Conservation (phyloP, 1,139 yeast genomes). For the Hemisphaericaspora xylanilytica region DNA sequence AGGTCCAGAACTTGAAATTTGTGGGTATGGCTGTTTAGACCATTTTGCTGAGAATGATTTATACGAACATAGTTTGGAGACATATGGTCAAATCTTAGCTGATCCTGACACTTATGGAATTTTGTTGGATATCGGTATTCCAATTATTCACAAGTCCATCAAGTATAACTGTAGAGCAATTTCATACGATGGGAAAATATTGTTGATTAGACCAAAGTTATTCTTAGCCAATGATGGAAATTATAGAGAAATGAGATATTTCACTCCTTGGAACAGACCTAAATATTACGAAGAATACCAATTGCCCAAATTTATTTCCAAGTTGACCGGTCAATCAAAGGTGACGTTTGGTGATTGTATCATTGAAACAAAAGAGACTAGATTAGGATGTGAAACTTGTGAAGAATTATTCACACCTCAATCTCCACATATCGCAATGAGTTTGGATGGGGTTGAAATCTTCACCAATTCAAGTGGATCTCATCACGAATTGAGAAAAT, state of each 20-base stretch:
- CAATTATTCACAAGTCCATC: constrained; percentile 80
- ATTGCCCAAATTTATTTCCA: constrained; percentile 67
- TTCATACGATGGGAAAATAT: constrained; percentile 72
- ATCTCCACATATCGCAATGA: constrained; percentile 89
- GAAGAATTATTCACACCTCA: constrained; percentile 96
- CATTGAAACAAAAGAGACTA: constrained; percentile 76
- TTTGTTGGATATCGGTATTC: constrained; percentile 90
- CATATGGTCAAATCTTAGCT: constrained; percentile 72
- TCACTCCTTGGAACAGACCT: constrained; percentile 89
- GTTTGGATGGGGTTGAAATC: constrained; percentile 94
- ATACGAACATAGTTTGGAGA: constrained; percentile 91
- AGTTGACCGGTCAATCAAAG: constrained; percentile 58
- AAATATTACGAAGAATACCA: constrained; percentile 68
- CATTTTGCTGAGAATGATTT: constrained; percentile 91
- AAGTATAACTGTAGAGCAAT: constrained; percentile 89
- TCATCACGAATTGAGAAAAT: constrained; percentile 90
- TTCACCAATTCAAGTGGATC: constrained; percentile 94
- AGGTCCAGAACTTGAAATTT: constrained; percentile 93
- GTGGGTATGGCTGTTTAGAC: constrained; percentile 95
- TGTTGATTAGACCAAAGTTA: constrained; percentile 86
- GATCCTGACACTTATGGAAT: constrained; percentile 71
- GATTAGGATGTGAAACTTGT: constrained; percentile 94
- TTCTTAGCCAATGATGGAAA: constrained; percentile 97
- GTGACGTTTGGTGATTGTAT: constrained; percentile 92
- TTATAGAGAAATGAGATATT: constrained; percentile 95